Conservation (phyloP, 106 monocot species). For the Amphibolis antarctica region DNA sequence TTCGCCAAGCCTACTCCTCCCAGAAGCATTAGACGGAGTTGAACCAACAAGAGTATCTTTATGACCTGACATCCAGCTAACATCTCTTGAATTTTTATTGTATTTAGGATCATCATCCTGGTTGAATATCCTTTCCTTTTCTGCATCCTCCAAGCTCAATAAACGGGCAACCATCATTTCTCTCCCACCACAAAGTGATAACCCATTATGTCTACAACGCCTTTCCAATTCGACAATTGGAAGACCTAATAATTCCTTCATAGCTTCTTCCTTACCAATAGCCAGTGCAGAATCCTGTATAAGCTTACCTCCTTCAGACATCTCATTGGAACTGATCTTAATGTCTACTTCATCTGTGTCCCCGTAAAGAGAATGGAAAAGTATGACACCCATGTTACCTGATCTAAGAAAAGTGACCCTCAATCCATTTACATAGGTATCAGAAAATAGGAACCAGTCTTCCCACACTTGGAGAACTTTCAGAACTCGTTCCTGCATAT, state of each 20-base stretch:
- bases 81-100: conserved; percentile 31
- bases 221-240: conserved; percentile 86
- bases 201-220: conserved; percentile 87
- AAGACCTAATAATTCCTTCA: conserved; percentile 65
- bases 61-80: conserved; percentile 10
- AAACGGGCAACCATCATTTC: conserved; percentile 95
- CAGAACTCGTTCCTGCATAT: conserved; percentile 72
- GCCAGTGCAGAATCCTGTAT: conserved; percentile 85
- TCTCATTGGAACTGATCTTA: conserved; percentile 36
- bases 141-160: conserved; percentile 84
- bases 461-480: conserved; percentile 99
- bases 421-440: conserved; percentile 88
- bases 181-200: conserved; percentile 83
- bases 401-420: conserved; percentile 79
- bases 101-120: conserved; percentile 44
- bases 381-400: conserved; percentile 63
- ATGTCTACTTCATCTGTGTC: conserved; percentile 73
- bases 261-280: conserved; percentile 82
- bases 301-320: conserved; percentile 32
- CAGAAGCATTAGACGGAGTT: conserved; percentile 6
- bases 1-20: conserved; percentile 23
- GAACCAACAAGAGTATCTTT: conserved; percentile 12
- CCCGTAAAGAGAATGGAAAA: conserved; percentile 78
- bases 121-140: conserved; percentile 59
- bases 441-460: conserved; percentile 98